phyloP scores from a whole-genome alignment of 441 rosid species.

The Erodium moschatum region DNA sequence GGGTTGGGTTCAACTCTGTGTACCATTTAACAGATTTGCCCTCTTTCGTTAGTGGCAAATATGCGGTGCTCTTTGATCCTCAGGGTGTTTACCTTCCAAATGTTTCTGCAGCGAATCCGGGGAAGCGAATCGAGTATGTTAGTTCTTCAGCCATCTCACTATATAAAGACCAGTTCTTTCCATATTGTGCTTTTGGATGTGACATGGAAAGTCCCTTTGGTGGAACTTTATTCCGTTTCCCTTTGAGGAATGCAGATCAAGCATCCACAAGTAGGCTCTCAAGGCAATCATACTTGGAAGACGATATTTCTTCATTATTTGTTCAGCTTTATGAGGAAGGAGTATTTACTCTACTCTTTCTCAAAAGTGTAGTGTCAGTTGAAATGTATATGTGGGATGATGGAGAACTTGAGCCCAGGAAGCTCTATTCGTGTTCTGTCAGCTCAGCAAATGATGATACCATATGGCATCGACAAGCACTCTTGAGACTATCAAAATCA shows the following conservation, averaged over 20 bases:
- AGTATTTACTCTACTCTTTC: constrained; percentile 68
- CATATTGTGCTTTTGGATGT: constrained; percentile 82
- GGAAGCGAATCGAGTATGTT: constrained; percentile 85
- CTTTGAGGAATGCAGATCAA: constrained; percentile 70
- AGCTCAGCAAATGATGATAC: constrained; percentile 41
- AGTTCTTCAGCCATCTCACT: constrained; percentile 53
- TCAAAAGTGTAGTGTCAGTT: constrained; percentile 61
- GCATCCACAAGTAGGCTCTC: constrained; percentile 81
- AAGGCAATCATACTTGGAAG: constrained; percentile 69
- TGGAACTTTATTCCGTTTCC: constrained; percentile 90
- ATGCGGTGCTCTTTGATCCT: constrained; percentile 85
- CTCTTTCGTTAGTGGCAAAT: constrained; percentile 87
- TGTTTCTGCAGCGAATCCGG: constrained; percentile 83
- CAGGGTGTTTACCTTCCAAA: constrained; percentile 82
- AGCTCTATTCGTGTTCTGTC: constrained; percentile 56
- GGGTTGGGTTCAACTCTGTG: constrained; percentile 98
- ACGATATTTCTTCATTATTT: constrained; percentile 61
- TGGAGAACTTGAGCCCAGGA: constrained; percentile 62
- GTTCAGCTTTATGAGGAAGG: constrained; percentile 76
- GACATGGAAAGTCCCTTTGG: constrained; percentile 63
- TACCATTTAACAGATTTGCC: constrained; percentile 97
- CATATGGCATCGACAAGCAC: constrained; percentile 68
- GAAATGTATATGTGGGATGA: constrained; percentile 82
- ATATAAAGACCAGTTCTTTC: constrained; percentile 74
- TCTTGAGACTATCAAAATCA: constrained; percentile 64